These are phyloP conservation scores for Sarocladiaceae sp. DNA, from an alignment of 2,329 filamentous ascomycete genomes.

Conservation along the genomic window DNA sequence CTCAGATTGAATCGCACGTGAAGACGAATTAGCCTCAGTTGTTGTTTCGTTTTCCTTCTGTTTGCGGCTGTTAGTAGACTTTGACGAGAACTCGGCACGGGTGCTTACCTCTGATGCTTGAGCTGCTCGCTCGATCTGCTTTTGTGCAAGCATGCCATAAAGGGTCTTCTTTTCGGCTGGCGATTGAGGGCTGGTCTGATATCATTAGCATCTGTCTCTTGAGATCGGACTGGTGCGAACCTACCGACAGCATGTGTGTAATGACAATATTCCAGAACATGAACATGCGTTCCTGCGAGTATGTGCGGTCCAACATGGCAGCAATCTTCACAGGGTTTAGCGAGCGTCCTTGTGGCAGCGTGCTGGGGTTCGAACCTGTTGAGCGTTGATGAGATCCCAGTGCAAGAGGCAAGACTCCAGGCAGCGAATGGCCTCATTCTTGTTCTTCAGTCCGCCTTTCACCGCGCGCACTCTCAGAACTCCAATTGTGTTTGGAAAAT, in stretches of 20 bases:
- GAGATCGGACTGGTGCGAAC: constrained; percentile 14
- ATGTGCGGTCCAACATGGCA: constrained; percentile 44
- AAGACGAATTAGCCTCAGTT: constrained; percentile 17
- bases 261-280: constrained; percentile 51
- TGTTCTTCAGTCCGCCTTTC: constrained; percentile 46
- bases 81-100: no score
- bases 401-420: constrained; percentile 47
- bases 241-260: constrained; percentile 47
- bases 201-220: neutral
- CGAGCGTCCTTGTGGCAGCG: neutral
- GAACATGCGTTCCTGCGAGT: constrained; percentile 39
- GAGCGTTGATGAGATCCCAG: constrained; percentile 50
- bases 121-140: constrained; percentile 45
- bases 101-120: constrained; percentile 34
- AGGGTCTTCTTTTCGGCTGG: constrained; percentile 43
- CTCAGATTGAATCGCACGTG: constrained; percentile 34
- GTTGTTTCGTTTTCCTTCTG: constrained; percentile 10
- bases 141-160: constrained; percentile 43
- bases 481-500: constrained; percentile 43
- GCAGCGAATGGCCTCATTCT: constrained; percentile 33
- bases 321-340: constrained; percentile 39
- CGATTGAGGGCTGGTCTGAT: constrained; percentile 39
- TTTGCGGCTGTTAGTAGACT: no score
- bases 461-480: constrained; percentile 42
- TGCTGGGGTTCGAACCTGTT: constrained; percentile 36